Evolutionary conservation across 257 asterid species (phyloP).

Genomic region (Solanum medicagineum): DNA sequence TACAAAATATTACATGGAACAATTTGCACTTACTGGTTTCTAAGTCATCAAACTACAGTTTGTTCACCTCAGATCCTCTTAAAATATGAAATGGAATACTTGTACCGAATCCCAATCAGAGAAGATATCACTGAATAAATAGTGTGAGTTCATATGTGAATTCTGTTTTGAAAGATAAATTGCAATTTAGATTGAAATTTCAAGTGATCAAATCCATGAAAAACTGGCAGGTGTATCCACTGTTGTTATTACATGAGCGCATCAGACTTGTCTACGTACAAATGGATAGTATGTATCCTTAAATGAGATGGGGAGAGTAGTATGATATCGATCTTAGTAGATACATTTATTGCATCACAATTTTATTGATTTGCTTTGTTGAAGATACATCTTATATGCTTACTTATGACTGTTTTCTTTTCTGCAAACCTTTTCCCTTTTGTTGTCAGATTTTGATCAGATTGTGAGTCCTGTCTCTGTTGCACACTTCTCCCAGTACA

Average conservation of each 20-base stretch:
- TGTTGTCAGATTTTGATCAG: slow-evolving; percentile 68
- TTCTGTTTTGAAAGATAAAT: background rate
- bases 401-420: background rate
- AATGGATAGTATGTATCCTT: background rate
- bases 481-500: slow-evolving; percentile 94
- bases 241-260: background rate
- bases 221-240: background rate
- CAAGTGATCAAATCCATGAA: background rate
- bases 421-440: slow-evolving; percentile 5
- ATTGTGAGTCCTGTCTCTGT: slow-evolving; percentile 79
- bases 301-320: background rate
- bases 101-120: background rate
- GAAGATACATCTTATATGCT: background rate
- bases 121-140: background rate
- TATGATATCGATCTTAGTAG: background rate
- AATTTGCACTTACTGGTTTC: background rate
- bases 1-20: background rate
- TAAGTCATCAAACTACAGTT: background rate
- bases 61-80: background rate
- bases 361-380: background rate
- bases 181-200: background rate
- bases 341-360: background rate
- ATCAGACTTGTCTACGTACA: background rate
- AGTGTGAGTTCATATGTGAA: background rate
- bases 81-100: background rate